A percentile compares a stretch with the other conserved stretches of the same genome.
Evolutionary conservation across 2,329 filamentous ascomycete species (phyloP).

Genomic region (Alternaria longipes): DNA sequence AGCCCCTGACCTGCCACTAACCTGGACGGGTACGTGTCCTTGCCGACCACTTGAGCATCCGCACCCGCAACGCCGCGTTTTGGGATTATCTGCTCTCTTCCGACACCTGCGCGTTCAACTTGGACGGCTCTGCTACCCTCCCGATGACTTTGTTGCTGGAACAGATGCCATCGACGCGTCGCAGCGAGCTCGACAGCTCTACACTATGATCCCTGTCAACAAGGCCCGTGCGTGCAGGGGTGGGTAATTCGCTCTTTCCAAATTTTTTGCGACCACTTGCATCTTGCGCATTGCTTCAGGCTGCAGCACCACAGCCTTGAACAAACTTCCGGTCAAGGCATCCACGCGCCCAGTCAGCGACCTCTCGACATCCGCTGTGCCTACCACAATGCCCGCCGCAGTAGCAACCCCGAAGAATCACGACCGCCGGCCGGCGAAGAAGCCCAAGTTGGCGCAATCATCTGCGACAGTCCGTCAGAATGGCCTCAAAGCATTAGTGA

Average conservation of each 20-base stretch:
- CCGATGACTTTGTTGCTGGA: neutral
- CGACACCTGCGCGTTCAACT: neutral
- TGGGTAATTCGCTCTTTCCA: slow-evolving; percentile 25
- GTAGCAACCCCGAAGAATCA: slow-evolving; percentile 37
- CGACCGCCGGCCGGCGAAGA: slow-evolving; percentile 50
- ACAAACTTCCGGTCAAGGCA: slow-evolving; percentile 5
- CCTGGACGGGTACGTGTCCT: slow-evolving; percentile 26
- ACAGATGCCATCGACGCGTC: neutral
- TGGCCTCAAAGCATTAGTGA: slow-evolving; percentile 47
- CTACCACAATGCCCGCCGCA: slow-evolving; percentile 44
- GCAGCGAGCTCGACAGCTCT: slow-evolving; percentile 9
- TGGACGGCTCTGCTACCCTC: neutral
- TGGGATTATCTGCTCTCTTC: neutral
- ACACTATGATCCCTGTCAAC: slow-evolving; percentile 19
- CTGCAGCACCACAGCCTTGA: slow-evolving; percentile 27
- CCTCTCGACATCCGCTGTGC: neutral
- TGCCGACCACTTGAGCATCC: slow-evolving; percentile 18
- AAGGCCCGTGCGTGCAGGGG: slow-evolving; percentile 20
- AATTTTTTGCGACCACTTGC: slow-evolving; percentile 29
- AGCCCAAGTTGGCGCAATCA: slow-evolving; percentile 47
- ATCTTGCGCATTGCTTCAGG: slow-evolving; percentile 34
- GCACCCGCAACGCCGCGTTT: slow-evolving; percentile 8
- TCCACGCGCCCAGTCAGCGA: neutral
- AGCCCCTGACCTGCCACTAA: slow-evolving; percentile 38
- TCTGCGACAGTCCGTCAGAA: slow-evolving; percentile 32